Percentiles rank a stretch among this genome's conserved stretches.
These are phyloP conservation scores for Vigna reflexopilosa DNA, from an alignment of 306 rosid species.

Conservation along the genomic window DNA sequence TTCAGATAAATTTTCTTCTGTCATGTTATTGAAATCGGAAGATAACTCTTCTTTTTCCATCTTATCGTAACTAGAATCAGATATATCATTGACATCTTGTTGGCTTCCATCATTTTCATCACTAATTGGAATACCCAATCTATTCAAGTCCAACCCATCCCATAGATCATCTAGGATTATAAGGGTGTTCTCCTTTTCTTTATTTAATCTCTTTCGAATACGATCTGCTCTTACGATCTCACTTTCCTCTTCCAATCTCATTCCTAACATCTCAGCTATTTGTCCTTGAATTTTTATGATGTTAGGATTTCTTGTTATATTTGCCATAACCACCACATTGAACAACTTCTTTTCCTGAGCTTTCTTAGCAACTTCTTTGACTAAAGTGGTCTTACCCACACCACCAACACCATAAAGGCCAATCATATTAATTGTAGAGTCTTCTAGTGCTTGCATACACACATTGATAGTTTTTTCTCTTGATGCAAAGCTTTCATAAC, in stretches of 20 bases:
- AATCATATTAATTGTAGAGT: slow-evolving; percentile 28
- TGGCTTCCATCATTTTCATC: not conserved
- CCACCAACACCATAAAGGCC: slow-evolving; percentile 34
- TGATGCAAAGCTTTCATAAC: slow-evolving; percentile 7
- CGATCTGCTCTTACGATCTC: slow-evolving; percentile 31
- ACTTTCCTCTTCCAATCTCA: slow-evolving; percentile 29
- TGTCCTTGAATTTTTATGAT: slow-evolving; percentile 21
- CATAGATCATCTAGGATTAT: slow-evolving; percentile 27
- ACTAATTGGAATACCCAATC: slow-evolving; percentile 6
- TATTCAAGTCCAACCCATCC: slow-evolving; percentile 10
- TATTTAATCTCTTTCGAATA: slow-evolving; percentile 3
- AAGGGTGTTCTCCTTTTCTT: slow-evolving; percentile 19
- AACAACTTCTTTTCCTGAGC: slow-evolving; percentile 21
- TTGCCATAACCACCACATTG: slow-evolving; percentile 9
- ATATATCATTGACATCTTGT: not conserved
- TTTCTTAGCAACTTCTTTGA: slow-evolving; percentile 25
- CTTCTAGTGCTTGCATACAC: slow-evolving; percentile 33
- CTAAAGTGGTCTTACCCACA: slow-evolving; percentile 39
- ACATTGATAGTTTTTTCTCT: not conserved
- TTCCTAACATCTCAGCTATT: slow-evolving; percentile 20
- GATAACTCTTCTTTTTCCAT: not conserved
- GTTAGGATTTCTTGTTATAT: slow-evolving; percentile 15
- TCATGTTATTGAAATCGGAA: not conserved
- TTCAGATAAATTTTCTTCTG: not conserved
- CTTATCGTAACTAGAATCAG: not conserved